Conservation (phyloP, 495 filamentous ascomycete genomes). For the Aspergillus sparsus region DNA sequence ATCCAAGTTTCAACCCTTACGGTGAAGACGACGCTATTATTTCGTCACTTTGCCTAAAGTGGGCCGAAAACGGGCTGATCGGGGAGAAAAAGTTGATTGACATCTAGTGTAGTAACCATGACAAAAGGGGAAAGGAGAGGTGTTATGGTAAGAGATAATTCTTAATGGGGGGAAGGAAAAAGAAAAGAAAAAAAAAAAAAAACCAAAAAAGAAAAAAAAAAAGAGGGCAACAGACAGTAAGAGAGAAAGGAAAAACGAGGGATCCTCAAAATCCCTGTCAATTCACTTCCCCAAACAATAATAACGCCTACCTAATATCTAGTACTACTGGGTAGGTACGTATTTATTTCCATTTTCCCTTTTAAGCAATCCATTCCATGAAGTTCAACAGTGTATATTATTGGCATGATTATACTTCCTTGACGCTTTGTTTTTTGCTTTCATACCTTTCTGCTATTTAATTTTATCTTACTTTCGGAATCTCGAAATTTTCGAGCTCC, state of each 20-base stretch:
- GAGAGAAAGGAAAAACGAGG: not conserved
- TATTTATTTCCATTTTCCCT: too few species aligned
- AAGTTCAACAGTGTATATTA: too few species aligned
- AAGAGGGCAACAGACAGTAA: not conserved
- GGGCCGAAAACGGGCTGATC: slow-evolving; percentile 28
- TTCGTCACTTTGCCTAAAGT: slow-evolving; percentile 24
- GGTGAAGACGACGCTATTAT: slow-evolving; percentile 25
- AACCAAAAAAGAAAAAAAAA: not conserved
- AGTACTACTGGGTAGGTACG: too few species aligned
- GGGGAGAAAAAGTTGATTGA: slow-evolving; percentile 27
- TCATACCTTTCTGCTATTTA: too few species aligned
- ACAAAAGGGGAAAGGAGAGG: slow-evolving; percentile 17
- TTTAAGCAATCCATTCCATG: too few species aligned
- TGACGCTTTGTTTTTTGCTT: too few species aligned
- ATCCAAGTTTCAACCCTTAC: slow-evolving; percentile 19
- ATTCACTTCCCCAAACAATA: not conserved
- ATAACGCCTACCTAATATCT: not conserved
- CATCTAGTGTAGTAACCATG: slow-evolving; percentile 22
- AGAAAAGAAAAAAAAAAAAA: not conserved
- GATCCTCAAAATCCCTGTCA: slow-evolving; percentile 2
- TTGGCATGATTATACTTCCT: too few species aligned
- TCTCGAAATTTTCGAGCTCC: too few species aligned
- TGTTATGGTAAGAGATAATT: not conserved
- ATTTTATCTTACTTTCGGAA: too few species aligned
- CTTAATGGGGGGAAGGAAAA: not conserved